Conservation (phyloP, 345 rosid species). For the Corymbia maculata region DNA sequence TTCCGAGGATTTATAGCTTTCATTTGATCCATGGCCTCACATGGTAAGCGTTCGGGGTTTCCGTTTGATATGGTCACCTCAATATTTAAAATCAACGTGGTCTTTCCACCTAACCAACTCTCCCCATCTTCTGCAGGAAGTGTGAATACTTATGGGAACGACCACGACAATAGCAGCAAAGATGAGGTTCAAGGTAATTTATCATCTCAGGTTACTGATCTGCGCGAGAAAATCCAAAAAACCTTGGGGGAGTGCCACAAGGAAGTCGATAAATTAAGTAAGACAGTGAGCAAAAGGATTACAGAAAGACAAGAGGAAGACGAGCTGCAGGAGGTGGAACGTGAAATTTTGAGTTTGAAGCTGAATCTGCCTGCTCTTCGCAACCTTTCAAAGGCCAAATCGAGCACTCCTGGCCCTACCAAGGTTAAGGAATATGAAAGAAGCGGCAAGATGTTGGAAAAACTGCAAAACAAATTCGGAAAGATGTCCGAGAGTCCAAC, state of each 20-base stretch:
- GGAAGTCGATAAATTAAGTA: accelerated
- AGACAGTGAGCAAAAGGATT: accelerated
- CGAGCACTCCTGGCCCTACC: neutral
- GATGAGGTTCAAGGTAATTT: too few species aligned
- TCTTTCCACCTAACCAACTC: too few species aligned
- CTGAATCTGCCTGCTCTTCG: neutral
- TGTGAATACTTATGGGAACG: too few species aligned
- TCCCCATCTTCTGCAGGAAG: too few species aligned
- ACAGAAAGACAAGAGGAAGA: too few species aligned
- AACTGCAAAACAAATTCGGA: neutral
- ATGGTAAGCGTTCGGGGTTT: too few species aligned
- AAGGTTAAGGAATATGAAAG: accelerated
- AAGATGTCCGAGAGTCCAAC: accelerated
- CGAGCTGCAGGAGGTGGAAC: too few species aligned
- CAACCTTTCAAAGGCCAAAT: neutral
- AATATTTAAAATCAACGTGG: accelerated
- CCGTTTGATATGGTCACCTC: accelerated
- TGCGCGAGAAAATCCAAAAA: too few species aligned
- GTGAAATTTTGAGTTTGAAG: too few species aligned
- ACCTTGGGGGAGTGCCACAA: accelerated
- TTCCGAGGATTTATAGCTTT: too few species aligned
- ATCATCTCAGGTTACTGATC: accelerated
- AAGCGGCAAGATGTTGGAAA: neutral
- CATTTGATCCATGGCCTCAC: too few species aligned
- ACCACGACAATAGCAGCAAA: too few species aligned